Evolutionary conservation across 306 rosid genomes (phyloP), one percentile per base, ranked within the genome.

Genomic region (Acacia melanoxylon): DNA sequence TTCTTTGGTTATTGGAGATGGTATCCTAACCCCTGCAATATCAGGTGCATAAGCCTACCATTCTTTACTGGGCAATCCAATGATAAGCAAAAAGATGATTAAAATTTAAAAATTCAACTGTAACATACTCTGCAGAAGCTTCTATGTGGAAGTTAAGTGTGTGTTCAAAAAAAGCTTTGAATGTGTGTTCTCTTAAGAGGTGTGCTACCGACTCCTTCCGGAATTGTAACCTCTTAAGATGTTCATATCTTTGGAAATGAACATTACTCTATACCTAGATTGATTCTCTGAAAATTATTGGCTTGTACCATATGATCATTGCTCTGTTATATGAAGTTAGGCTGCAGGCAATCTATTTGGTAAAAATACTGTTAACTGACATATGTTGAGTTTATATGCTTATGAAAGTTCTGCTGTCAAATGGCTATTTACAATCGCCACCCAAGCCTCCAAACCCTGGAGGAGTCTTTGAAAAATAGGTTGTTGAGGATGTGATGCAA

Each of bases 1-100:
- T 83, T 95, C 99, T 80, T 87, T 93, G 99, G 80, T 93, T 84
- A 95, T 95, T 85, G 99, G 98, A 81, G 99, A 93, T 80, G 99
- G 99, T 61, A 95, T 95, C 86, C 87, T 95, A 66, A 95, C 99
- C 78, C 97, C 99, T 15, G 98, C 98, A 61, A 92, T 95, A 74
- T 95, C 99, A 89, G 99, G 99, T 95, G 83, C 84, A 37, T 81
- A 75, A 65, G 63, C 70, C 58, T 70, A 35, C 45, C 61, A 20
- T 24, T 25, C 68, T 51, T 63, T 70, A 59, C 19, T 58, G 37
- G 41, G 59, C 48, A 84, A 46, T 49, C 75, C 54, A 16, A 41
- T 52, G 67, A 70, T 63, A 31, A 67, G 27, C 10, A 31, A 14
- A 45, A 46, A 72, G 10, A 46, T 22, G 54, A 35, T 35, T 17